Evolutionary conservation across 2,329 filamentous ascomycete genomes (phyloP), one percentile per base, ranked within the genome.

Genomic region (Lasiodiplodia citricola): DNA sequence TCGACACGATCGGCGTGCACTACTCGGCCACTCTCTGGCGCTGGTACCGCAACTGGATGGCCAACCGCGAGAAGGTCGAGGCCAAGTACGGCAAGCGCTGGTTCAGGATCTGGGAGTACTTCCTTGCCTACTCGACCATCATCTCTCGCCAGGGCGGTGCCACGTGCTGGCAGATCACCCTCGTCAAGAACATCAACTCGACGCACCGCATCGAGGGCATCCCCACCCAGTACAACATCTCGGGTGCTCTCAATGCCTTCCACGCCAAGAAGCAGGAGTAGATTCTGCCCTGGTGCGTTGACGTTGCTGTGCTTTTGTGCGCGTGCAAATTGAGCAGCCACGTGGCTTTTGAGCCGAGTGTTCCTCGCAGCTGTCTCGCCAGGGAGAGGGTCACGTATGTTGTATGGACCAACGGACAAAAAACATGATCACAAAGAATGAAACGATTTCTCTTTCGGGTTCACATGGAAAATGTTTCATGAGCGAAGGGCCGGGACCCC

Each of bases 21-120:
- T 98, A 97, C 85, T 97, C 93, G 63, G 94, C 94, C 65, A 98
- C 96, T 35, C 85, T 99, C 71, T 98, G 96, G 96, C 89, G 92
- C 78, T 98, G 96, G 96, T 98, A 98, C 86, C 88, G 96, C 73
- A 98, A 98, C 88, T 98, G 96, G 96, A 87, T 97, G 80, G 93
- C 86, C 82, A 98, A 98, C 87, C 86, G 87, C 74, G 93, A 97
- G 69, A 96, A 97, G 85, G 92, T 97, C 71, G 88, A 92, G 81
- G 93, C 92, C 78, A 98, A 97, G 87, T 98, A 98, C 79, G 96
- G 96, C 77, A 90, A 91, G 78, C 87, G 92, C 78, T 99, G 96
- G 96, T 99, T 92, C 88, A 90, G 95, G 81, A 96, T 96, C 79
- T 96, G 93, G 93, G 92, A 96, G 79, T 93, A 90, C 82, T 97